Conservation (phyloP, 768 basidiomycete genomes). For the Tephrocybe sp. region DNA sequence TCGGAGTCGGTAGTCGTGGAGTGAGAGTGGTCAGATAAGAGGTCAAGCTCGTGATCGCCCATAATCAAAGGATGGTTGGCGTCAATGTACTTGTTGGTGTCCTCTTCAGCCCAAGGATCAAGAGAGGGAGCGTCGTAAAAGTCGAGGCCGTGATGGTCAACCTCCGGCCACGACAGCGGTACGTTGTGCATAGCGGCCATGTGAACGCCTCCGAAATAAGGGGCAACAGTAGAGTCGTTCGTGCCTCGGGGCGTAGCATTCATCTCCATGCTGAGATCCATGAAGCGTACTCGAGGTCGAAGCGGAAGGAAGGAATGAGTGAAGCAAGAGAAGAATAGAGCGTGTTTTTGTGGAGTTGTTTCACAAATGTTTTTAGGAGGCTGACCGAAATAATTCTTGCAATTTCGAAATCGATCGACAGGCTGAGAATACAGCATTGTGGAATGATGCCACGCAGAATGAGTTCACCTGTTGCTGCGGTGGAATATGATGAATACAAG, state of each 20-base stretch:
- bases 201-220: constrained; percentile 6
- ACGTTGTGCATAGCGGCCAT: neutral
- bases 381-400: constrained; percentile 11
- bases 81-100: constrained; percentile 9
- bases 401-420: constrained; percentile 4
- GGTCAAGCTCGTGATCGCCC: constrained; percentile 14
- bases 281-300: constrained; percentile 1
- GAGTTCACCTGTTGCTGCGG: neutral
- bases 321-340: constrained; percentile 5
- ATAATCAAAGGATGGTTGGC: constrained; percentile 11
- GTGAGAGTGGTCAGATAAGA: constrained; percentile 16
- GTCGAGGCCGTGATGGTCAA: constrained; percentile 11
- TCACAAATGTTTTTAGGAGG: constrained; percentile 13
- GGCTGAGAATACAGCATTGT: constrained; percentile 2
- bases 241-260: constrained; percentile 11
- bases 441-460: neutral
- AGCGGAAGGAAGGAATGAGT: neutral
- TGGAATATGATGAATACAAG: neutral
- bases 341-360: constrained; percentile 11
- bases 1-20: constrained; percentile 14
- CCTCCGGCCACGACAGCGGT: constrained; percentile 12
- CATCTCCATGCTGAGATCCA: constrained; percentile 15
- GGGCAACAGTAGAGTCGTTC: constrained; percentile 7
- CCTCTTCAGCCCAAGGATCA: constrained; percentile 10
- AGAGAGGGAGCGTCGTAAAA: constrained; percentile 5